Evolutionary conservation across 2,329 filamentous ascomycete genomes (phyloP).

Genomic region (Corinectria fuckeliana): DNA sequence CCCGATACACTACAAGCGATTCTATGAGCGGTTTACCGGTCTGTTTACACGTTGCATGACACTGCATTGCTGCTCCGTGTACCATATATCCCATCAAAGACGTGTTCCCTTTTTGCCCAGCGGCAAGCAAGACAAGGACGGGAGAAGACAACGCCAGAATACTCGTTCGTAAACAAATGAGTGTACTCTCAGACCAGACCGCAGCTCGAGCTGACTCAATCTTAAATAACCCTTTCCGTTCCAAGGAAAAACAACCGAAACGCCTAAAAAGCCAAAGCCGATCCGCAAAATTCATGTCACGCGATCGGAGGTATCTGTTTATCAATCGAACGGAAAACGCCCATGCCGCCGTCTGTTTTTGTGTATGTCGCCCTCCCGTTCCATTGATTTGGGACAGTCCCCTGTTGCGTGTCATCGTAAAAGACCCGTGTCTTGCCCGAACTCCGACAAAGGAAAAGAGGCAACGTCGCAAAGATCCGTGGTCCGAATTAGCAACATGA

Average conservation of each 20-base stretch:
- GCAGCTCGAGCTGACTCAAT: conserved; percentile 22
- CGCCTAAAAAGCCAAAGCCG: conserved; percentile 20
- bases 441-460: conserved; percentile 29
- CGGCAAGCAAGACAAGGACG: conserved; percentile 11
- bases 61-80: conserved; percentile 18
- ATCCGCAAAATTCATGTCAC: conserved; percentile 31
- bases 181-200: conserved; percentile 29
- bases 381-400: conserved; percentile 37
- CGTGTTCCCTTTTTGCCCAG: conserved; percentile 19
- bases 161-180: conserved; percentile 10
- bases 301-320: conserved; percentile 37
- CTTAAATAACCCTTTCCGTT: conserved; percentile 14
- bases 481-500: conserved; percentile 11
- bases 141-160: conserved; percentile 21
- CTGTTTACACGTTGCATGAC: conserved; percentile 32
- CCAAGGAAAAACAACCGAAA: conserved; percentile 11
- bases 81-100: conserved; percentile 19
- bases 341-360: conserved; percentile 30
- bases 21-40: conserved; percentile 27
- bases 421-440: conserved; percentile 27
- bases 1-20: conserved; percentile 19
- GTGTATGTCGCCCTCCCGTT: conserved; percentile 35
- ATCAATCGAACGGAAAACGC: conserved; percentile 42
- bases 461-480: conserved; percentile 9
- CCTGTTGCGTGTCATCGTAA: conserved; percentile 34